Base-by-base conservation (phyloP, 306 rosid genomes). In the Dryas alaskensis region DNA sequence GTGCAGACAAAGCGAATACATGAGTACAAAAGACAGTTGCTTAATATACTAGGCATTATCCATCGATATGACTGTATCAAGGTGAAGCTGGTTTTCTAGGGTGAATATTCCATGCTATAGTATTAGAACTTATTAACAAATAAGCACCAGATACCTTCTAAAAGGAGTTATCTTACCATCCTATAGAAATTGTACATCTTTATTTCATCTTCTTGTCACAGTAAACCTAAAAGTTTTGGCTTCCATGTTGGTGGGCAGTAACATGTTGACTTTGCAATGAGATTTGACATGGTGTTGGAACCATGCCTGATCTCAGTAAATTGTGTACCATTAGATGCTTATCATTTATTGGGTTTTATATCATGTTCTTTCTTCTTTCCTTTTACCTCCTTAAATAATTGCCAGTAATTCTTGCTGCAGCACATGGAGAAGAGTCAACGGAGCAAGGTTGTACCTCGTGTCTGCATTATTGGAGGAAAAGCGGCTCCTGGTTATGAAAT, bases 1-100 rank as follows among this genome's bases (percentile, higher is more conserved):
- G 96, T 89, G 74, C 92, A 87, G 81, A 85, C 86, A 83, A 89
- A 89, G 92, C 84, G 95, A 37, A 87, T 89, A 76, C 95, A 89
- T 40, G 90, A 87, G 78, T 89, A 89, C 90, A 89, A 89, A 85
- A 81, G 95, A 65, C 95, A 89, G 84, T 74, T 89, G 83, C 90
- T 89, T 75, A 89, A 89, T 77, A 84, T 89, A 73, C 70, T 89
- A 12, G 92, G 90, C 81, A 87, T 87, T 77, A 86, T 89, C 80
- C 92, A 89, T 73, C 82, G 92, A 78, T 89, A 87, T 75, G 87
- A 89, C 70, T 85, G 92, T 76, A 83, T 89, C 83, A 89, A 89
- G 92, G 96, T 87, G 81, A 67, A 57, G 60, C 63, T 69, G 43
- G 45, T 76, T 68, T 60, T 60, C 64, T 69, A 43, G 70, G 50